Conservation (phyloP, 129 eudicot species). For the Artemisia annua region DNA sequence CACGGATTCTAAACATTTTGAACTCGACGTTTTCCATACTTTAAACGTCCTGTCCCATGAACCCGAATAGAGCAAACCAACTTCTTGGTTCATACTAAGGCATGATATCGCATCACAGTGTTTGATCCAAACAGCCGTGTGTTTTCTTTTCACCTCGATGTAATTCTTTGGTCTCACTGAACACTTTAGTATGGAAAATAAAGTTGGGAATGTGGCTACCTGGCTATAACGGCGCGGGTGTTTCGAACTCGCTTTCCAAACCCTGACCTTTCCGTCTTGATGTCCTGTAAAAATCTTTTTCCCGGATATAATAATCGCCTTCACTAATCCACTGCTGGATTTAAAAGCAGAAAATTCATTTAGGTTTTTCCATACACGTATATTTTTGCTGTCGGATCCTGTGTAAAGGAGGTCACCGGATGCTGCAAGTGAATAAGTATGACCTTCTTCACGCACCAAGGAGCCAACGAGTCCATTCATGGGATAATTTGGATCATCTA, state of each 20-base stretch:
- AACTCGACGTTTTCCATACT: constrained; percentile 65
- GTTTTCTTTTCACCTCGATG: constrained; percentile 51
- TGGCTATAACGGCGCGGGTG: constrained; percentile 55
- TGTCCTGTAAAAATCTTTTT: constrained; percentile 88
- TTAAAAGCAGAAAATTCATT: constrained; percentile 77
- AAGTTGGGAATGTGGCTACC: constrained; percentile 59
- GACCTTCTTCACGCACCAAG: constrained; percentile 86
- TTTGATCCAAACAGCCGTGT: constrained; percentile 59
- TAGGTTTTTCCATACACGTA: constrained; percentile 84
- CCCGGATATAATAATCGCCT: constrained; percentile 72
- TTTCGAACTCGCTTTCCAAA: constrained; percentile 63
- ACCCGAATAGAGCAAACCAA: constrained; percentile 80
- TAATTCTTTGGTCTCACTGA: constrained; percentile 65
- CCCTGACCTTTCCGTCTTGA: constrained; percentile 93
- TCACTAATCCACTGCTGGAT: constrained; percentile 87
- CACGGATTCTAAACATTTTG: constrained; percentile 73
- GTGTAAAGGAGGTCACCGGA: constrained; percentile 70
- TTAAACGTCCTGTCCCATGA: constrained; percentile 95
- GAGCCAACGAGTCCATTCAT: constrained; percentile 66
- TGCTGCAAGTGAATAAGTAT: constrained; percentile 83
- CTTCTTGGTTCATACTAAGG: constrained; percentile 62
- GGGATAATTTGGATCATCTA: constrained; percentile 27
- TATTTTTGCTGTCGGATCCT: constrained; percentile 87
- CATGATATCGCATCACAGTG: constrained; percentile 84
- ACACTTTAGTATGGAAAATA: constrained; percentile 56